Evolutionary conservation across 2,329 filamentous ascomycete species (phyloP), one percentile per base, ranked within the genome.

Genomic region (Trichoderma citrinoviride): DNA sequence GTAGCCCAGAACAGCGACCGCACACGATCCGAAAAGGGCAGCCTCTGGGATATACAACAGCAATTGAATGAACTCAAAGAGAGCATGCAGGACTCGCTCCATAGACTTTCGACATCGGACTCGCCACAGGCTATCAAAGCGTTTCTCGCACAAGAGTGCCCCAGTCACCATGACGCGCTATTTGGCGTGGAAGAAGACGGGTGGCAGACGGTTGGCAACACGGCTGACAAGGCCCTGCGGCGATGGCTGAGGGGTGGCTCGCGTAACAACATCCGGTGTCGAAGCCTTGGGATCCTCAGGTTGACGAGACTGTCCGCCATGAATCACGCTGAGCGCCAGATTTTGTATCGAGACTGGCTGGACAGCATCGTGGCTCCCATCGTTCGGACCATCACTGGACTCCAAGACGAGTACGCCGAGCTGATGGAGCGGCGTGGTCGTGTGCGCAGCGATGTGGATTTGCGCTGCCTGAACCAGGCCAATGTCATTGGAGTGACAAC

Each of bases 401-500:
- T 60, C 17, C 56, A 60, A 21, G 7, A 33, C 8, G 41, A 65
- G n/a, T 66, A 68, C 50, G 29, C 23, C 7, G 6, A 41, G 5
- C 21, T 49, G 5, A 56, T 62, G n/a, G 57, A 61, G 27, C 37
- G 50, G n/a, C 56, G 67, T 7, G 46, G 61, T 14, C 61, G 64
- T 7, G 57, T 70, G n/a, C 58, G 58, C 29, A 64, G 57, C 23
- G 67, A 68, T 14, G 58, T 64, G 15, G 61, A 65, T 37, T 21
- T 68, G 25, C 77, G 79, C 6, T 76, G 74, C 25, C 73, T 83
- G 1, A 65, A 72, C 2, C 23, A 73, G 15, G 79, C 80, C 0
- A 70, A 80, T 5, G 77, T 60, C 29, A 60, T 60, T 27, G 56
- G 56, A 33, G 56, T 89, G 1, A 89, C 86, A 0, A 89, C 87